phyloP scores from a whole-genome alignment of 345 rosid genomes.

The Eucalyptus polybractea region DNA sequence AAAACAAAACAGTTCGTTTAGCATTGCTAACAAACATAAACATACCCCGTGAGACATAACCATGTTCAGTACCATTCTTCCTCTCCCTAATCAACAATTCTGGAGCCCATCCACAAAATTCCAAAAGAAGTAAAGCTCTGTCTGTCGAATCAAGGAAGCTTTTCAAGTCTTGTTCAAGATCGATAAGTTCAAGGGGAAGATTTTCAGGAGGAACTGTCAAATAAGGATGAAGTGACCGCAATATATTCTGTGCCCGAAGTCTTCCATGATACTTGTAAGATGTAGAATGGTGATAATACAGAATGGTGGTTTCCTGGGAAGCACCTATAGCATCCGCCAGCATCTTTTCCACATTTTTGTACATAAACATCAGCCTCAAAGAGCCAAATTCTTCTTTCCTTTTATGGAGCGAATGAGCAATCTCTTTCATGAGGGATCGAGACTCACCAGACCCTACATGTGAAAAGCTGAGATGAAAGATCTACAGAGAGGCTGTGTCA shows the following conservation, averaged over 20 bases:
- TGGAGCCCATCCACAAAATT: constrained; percentile 79
- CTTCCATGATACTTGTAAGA: constrained; percentile 62
- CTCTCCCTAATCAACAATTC: constrained; percentile 20
- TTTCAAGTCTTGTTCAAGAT: constrained; percentile 32
- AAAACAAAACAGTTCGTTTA: neutral
- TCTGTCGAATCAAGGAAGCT: constrained; percentile 68
- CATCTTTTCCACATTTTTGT: constrained; percentile 49
- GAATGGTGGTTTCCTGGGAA: constrained; percentile 26
- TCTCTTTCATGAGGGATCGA: constrained; percentile 56
- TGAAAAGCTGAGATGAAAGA: neutral
- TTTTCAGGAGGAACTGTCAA: constrained; percentile 31
- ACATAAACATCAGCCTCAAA: constrained; percentile 44
- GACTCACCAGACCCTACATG: constrained; percentile 87
- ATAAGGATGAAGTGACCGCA: constrained; percentile 41
- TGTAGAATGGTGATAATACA: constrained; percentile 54
- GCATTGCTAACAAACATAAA: neutral
- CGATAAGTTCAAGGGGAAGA: constrained; percentile 35
- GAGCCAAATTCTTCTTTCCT: constrained; percentile 22
- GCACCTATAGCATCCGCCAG: constrained; percentile 62
- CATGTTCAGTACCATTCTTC: constrained; percentile 32
- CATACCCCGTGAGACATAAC: constrained; percentile 24
- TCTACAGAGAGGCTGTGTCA: neutral
- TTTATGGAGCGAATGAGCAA: constrained; percentile 19
- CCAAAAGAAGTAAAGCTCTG: constrained; percentile 54
- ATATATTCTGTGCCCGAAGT: constrained; percentile 41